phyloP scores from a whole-genome alignment of 441 rosid species.

The Corymbia citriodora region DNA sequence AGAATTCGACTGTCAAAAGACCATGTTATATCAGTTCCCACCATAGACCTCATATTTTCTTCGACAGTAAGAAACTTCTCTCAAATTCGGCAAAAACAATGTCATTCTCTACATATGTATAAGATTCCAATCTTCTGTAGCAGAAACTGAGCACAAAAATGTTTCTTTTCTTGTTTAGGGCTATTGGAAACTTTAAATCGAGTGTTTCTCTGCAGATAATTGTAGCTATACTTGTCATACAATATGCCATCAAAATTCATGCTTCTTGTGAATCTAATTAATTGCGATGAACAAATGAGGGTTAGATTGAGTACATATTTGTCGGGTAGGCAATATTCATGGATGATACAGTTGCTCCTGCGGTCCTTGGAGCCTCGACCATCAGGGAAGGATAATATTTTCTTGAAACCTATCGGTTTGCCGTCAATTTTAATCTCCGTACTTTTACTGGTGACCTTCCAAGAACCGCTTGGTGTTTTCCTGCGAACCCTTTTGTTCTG shows the following conservation, averaged over 20 bases:
- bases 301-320: too few species aligned
- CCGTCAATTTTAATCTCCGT: too few species aligned
- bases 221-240: background rate
- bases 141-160: background rate
- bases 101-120: background rate
- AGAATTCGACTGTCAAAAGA: background rate
- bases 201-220: background rate
- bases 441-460: too few species aligned
- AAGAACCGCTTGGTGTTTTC: too few species aligned
- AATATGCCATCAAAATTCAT: background rate
- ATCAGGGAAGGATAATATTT: too few species aligned
- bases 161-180: background rate
- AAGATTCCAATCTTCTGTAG: background rate
- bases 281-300: too few species aligned
- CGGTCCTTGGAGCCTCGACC: accelerated
- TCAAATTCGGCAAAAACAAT: background rate
- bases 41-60: background rate
- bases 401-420: too few species aligned
- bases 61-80: background rate
- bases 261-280: background rate
- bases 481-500: too few species aligned
- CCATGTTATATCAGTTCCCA: background rate
- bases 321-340: too few species aligned
- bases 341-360: too few species aligned
- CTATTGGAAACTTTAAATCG: background rate